A percentile compares a stretch with the other conserved stretches of the same genome.
phyloP scores from a whole-genome alignment of 192 early-diverging fungal species.

The Lobulomyces angularis region DNA sequence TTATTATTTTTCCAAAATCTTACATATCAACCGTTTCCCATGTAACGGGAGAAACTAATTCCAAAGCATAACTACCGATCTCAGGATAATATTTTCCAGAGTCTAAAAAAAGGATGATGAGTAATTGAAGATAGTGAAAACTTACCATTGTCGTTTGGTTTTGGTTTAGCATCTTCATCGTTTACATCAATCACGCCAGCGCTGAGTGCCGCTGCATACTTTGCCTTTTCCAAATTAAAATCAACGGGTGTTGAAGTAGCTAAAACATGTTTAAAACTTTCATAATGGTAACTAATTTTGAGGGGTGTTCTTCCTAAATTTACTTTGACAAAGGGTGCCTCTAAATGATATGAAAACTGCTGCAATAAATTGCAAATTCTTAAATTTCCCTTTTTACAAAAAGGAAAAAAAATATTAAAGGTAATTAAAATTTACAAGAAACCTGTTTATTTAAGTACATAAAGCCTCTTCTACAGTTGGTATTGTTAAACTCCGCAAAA shows the following conservation, averaged over 20 bases:
- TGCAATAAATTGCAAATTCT: constrained; percentile 53
- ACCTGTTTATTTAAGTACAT: constrained; percentile 58
- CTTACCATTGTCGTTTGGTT: constrained; percentile 1
- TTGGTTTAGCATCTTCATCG: constrained; percentile 19
- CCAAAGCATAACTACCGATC: constrained; percentile 49
- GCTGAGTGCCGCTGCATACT: constrained; percentile 37
- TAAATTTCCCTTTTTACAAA: constrained; percentile 36
- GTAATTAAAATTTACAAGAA: constrained; percentile 7
- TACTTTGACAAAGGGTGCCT: constrained; percentile 65
- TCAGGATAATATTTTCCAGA: constrained; percentile 42
- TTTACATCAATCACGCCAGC: constrained; percentile 55
- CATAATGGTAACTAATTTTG: constrained; percentile 70
- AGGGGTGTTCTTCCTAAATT: constrained; percentile 53
- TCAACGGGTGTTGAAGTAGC: constrained; percentile 51
- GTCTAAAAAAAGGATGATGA: constrained; percentile 11
- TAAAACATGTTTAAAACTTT: constrained; percentile 68
- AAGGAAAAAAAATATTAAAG: constrained; percentile 4
- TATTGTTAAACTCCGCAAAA: constrained; percentile 68
- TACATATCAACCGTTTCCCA: constrained; percentile 86
- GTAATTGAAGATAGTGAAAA: background rate
- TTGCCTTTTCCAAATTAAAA: constrained; percentile 55
- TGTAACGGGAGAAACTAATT: constrained; percentile 83
- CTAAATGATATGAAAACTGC: constrained; percentile 58
- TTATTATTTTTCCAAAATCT: constrained; percentile 5
- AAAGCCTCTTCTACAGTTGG: constrained; percentile 67